These are phyloP conservation scores for Fraxinus dipetala DNA, from an alignment of 305 asterid species.

Conservation along the genomic window DNA sequence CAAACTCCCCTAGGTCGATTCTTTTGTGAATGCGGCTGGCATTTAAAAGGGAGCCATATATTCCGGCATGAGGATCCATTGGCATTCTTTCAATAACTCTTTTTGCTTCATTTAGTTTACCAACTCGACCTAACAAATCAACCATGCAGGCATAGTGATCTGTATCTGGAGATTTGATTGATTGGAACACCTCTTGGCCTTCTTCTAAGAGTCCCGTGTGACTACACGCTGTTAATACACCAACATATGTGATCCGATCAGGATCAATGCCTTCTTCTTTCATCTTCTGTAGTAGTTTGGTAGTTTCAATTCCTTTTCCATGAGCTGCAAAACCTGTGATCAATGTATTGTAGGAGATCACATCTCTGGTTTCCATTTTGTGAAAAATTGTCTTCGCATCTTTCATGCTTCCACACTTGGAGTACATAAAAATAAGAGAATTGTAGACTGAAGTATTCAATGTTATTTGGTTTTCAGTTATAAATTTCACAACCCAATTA, in stretches of 20 bases:
- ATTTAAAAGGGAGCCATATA: conserved; percentile 62
- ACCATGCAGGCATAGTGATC: conserved; percentile 70
- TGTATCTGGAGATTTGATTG: conserved; percentile 50
- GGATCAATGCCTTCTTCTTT: conserved; percentile 47
- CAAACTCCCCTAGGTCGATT: conserved; percentile 59
- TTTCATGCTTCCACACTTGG: conserved; percentile 69
- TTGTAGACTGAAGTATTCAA: conserved; percentile 47
- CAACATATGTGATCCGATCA: conserved; percentile 57
- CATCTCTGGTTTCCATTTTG: conserved; percentile 55
- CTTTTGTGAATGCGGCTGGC: conserved; percentile 64
- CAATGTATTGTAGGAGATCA: conserved; percentile 60
- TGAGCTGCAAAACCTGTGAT: conserved; percentile 69
- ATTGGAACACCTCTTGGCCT: conserved; percentile 50
- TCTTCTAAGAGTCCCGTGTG: conserved; percentile 60
- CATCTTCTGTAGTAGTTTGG: conserved; percentile 50
- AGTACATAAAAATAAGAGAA: conserved; percentile 71
- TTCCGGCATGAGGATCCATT: conserved; percentile 27
- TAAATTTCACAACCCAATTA: conserved; percentile 40
- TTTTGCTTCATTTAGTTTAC: conserved; percentile 70
- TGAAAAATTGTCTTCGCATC: conserved; percentile 46
- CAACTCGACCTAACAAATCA: conserved; percentile 64
- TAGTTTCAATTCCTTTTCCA: conserved; percentile 57
- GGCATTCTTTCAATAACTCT: conserved; percentile 48
- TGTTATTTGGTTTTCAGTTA: conserved; percentile 34
- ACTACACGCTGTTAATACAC: conserved; percentile 70